phyloP scores from a whole-genome alignment of 2,329 filamentous ascomycete genomes.

The Acrocalymma vagum region DNA sequence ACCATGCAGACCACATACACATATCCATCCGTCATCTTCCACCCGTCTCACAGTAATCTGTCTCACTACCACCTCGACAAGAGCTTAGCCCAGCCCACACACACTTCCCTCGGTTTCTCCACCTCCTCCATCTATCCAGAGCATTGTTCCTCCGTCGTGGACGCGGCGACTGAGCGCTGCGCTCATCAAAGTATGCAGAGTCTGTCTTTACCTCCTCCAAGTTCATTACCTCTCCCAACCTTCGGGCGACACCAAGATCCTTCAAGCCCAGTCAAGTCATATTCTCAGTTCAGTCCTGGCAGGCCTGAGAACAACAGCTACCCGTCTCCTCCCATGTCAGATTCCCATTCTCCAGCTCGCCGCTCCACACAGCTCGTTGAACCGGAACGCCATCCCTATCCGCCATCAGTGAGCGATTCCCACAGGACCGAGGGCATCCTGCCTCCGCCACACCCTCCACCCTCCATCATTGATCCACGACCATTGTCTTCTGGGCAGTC shows the following conservation, averaged over 20 bases:
- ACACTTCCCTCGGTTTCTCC: slow-evolving; percentile 21
- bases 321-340: slow-evolving; percentile 62
- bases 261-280: slow-evolving; percentile 44
- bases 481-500: slow-evolving; percentile 21
- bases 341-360: slow-evolving; percentile 54
- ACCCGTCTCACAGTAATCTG: slow-evolving; percentile 24
- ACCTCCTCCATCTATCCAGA: slow-evolving; percentile 31
- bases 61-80: slow-evolving; percentile 25
- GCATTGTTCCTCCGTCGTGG: slow-evolving; percentile 42
- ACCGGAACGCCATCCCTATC: slow-evolving; percentile 38
- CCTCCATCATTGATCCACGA: slow-evolving; percentile 34
- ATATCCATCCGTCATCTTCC: slow-evolving; percentile 30
- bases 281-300: slow-evolving; percentile 44
- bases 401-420: slow-evolving; percentile 26
- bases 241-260: slow-evolving; percentile 47
- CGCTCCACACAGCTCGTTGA: slow-evolving; percentile 46
- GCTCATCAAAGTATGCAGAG: slow-evolving; percentile 51
- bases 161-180: slow-evolving; percentile 45
- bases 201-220: slow-evolving; percentile 49
- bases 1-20: slow-evolving; percentile 44
- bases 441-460: slow-evolving; percentile 34
- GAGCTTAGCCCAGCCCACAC: slow-evolving; percentile 22
- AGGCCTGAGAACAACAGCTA: slow-evolving; percentile 49
- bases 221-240: slow-evolving; percentile 44
- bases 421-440: slow-evolving; percentile 32